Evolutionary conservation across 306 rosid species (phyloP), one percentile per base, ranked within the genome.

Genomic region (Neltuma alba): DNA sequence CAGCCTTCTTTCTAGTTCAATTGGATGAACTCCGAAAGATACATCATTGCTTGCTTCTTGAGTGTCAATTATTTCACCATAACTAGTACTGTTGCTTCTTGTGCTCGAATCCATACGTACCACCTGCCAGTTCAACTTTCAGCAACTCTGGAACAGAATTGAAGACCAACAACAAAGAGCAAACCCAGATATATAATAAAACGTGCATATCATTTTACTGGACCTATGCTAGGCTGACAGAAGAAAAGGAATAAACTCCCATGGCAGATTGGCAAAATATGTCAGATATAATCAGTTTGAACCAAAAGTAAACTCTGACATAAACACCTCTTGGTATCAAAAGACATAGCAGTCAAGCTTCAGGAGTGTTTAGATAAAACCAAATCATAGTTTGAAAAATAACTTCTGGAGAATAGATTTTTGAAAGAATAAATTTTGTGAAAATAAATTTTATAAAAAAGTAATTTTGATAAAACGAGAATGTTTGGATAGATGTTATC

Each of bases 1-100:
- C 84, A 95, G 80, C 86, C 86, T 90, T 75, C 94, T 88, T 83
- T 93, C 96, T 4, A 95, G 69, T 84, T 93, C 97, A 57, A 84
- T 40, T 7, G 98, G 97, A 42, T 85, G 58, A 72, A 95, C 93
- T 75, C 92, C 97, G 31, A 18, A 68, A 34, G 88, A 88, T 71
- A 78, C 34, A 72, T 86, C 92, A 83, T 13, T 67, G 75, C 67
- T 73, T 71, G 63, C 83, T 72, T 47, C 93, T 71, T 74, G 85
- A n/a, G 85, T 87, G 74, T 89, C 86, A 76, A 82, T 84, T 54
- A 86, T 87, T 77, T 92, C 96, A 30, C 83, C 83, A 48, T 74
- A 85, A 81, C 80, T 80, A 48, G 70, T 44, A 82, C 82, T 67
- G 23, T 31, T 31, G 81, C 89, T 85, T 54, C 78, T 37, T 0